Percentiles rank a stretch among this genome's conserved stretches.
These are phyloP conservation scores for Candida ortonii DNA, from an alignment of 805 yeast species.

Conservation along the genomic window DNA sequence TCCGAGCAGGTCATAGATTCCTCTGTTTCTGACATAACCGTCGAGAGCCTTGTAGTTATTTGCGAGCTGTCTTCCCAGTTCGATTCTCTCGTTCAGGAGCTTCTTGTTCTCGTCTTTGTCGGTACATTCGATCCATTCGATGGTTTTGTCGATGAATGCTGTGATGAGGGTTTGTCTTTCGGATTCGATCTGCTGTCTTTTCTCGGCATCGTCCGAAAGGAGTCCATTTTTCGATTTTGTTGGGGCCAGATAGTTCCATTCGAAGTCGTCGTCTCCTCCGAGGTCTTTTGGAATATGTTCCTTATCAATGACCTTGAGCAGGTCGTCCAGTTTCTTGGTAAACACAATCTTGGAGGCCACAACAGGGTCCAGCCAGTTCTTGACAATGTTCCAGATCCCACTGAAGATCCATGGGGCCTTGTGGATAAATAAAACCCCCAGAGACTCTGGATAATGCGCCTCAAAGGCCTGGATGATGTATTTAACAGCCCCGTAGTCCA, in stretches of 20 bases:
- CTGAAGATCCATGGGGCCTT: slow-evolving; percentile 97
- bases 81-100: slow-evolving; percentile 52
- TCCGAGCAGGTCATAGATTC: slow-evolving; percentile 76
- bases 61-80: slow-evolving; percentile 50
- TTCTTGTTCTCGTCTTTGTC: slow-evolving; percentile 46
- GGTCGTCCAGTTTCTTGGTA: slow-evolving; percentile 67
- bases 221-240: slow-evolving; percentile 53
- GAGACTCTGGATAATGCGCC: slow-evolving; percentile 93
- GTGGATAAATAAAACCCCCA: slow-evolving; percentile 81
- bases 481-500: slow-evolving; percentile 91
- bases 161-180: slow-evolving; percentile 56
- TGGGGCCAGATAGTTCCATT: slow-evolving; percentile 62
- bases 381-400: slow-evolving; percentile 90
- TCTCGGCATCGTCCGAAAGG: slow-evolving; percentile 43
- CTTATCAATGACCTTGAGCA: slow-evolving; percentile 57
- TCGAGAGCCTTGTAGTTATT: slow-evolving; percentile 69
- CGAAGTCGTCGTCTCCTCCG: slow-evolving; percentile 69
- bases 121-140: slow-evolving; percentile 72
- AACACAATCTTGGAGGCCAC: slow-evolving; percentile 89
- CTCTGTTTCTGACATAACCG: slow-evolving; percentile 77
- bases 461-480: slow-evolving; percentile 87
- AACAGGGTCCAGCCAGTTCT: slow-evolving; percentile 94
- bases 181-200: slow-evolving; percentile 37
- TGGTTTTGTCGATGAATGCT: slow-evolving; percentile 61
- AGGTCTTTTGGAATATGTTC: slow-evolving; percentile 63